These are phyloP conservation scores for Pseudopithomyces chartarum DNA, from an alignment of 2,329 filamentous ascomycete species.

Conservation along the genomic window DNA sequence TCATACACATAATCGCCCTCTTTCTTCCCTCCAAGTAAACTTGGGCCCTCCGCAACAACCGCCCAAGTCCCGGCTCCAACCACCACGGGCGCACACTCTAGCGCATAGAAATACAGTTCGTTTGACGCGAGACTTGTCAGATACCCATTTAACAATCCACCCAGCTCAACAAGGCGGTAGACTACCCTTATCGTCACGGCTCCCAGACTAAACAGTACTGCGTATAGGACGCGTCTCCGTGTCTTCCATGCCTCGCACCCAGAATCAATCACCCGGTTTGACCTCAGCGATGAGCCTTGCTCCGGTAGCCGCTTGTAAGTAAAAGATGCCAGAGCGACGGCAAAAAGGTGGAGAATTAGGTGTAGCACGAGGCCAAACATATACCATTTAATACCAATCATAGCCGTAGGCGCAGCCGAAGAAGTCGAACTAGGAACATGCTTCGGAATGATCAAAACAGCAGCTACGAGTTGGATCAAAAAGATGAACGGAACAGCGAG, in stretches of 20 bases:
- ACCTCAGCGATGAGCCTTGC: neutral
- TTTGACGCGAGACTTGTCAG: constrained; percentile 1
- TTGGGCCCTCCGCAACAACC: neutral
- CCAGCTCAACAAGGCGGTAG: constrained; percentile 9
- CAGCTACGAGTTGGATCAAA: constrained; percentile 4
- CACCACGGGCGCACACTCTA: constrained; percentile 8
- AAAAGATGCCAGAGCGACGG: neutral
- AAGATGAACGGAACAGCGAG: neutral
- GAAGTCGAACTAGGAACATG: neutral
- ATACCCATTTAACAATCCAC: neutral
- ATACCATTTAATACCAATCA: constrained; percentile 7
- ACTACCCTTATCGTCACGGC: neutral
- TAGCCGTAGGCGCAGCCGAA: neutral
- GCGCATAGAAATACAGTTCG: constrained; percentile 9
- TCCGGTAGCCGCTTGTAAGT: neutral
- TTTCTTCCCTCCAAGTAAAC: neutral
- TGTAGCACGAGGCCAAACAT: constrained; percentile 6
- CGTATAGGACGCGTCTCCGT: neutral
- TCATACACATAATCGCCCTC: neutral
- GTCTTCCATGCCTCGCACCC: neutral
- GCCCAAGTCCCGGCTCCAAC: constrained; percentile 2
- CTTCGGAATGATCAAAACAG: constrained; percentile 7
- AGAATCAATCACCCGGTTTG: neutral
- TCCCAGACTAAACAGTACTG: constrained; percentile 3
- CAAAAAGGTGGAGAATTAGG: neutral